These are phyloP conservation scores for Salix koriyanagi DNA, from an alignment of 345 rosid genomes.

Conservation along the genomic window DNA sequence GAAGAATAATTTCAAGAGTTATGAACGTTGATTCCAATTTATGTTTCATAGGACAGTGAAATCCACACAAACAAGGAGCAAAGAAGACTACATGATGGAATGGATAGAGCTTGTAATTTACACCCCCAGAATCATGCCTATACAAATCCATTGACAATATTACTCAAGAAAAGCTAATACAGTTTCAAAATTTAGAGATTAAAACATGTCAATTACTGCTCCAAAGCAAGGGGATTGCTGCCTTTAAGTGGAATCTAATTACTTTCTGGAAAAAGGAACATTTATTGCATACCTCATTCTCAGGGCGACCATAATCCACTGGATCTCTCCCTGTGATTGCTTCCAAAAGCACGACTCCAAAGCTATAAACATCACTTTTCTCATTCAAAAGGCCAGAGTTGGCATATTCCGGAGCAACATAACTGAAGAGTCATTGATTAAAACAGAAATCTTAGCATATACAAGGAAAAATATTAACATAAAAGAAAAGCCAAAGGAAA, in stretches of 20 bases:
- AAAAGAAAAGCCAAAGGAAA: not conserved
- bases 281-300: constrained; percentile 58
- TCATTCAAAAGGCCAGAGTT: constrained; percentile 87
- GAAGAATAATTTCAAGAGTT: constrained; percentile 9
- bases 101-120: not conserved
- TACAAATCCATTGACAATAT: not conserved
- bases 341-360: constrained; percentile 87
- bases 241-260: not conserved
- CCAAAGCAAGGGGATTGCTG: not conserved
- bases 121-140: not conserved
- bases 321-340: constrained; percentile 99
- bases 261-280: constrained; percentile 1
- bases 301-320: constrained; percentile 81
- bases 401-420: constrained; percentile 96
- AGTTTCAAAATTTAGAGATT: not conserved
- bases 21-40: not conserved
- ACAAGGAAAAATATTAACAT: not conserved
- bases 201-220: not conserved
- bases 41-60: not conserved
- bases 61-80: not conserved
- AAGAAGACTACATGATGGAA: not conserved
- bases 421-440: constrained; percentile 38
- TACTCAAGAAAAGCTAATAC: not conserved
- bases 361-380: constrained; percentile 97
- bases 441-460: not conserved